Evolutionary conservation across 176 grass and related monocot genomes (phyloP).

Genomic region (Otatea glauca): DNA sequence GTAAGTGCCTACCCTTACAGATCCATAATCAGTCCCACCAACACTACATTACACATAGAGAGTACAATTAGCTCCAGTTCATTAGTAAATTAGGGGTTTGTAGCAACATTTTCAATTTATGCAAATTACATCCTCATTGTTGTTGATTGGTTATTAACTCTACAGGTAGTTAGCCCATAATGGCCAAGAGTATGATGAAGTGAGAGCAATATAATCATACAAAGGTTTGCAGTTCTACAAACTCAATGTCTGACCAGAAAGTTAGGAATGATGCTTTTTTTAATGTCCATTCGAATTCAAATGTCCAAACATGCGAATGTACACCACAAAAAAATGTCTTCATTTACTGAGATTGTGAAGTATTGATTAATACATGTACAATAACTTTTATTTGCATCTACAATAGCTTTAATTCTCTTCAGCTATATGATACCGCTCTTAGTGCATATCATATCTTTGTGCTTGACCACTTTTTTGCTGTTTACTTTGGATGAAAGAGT

Average conservation of each 20-base stretch:
- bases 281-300: background rate
- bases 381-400: background rate
- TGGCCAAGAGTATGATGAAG: constrained; percentile 81
- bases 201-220: background rate
- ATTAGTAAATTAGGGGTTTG: constrained; percentile 68
- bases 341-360: background rate
- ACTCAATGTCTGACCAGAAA: background rate
- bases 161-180: constrained; percentile 94
- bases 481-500: background rate
- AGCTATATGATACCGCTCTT: background rate
- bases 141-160: constrained; percentile 14
- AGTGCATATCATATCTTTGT: background rate
- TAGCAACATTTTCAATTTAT: constrained; percentile 14
- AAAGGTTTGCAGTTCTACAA: constrained; percentile 23
- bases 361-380: constrained; percentile 17
- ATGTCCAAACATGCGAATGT: constrained; percentile 14
- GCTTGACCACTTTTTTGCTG: background rate
- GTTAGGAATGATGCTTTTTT: background rate
- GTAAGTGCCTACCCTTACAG: constrained; percentile 93
- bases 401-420: background rate
- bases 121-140: background rate
- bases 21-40: constrained; percentile 93
- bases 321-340: background rate
- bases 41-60: constrained; percentile 59
- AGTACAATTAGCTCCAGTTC: constrained; percentile 38